Conservation (phyloP, 2,329 filamentous ascomycete genomes). For the Knufia petricola region DNA sequence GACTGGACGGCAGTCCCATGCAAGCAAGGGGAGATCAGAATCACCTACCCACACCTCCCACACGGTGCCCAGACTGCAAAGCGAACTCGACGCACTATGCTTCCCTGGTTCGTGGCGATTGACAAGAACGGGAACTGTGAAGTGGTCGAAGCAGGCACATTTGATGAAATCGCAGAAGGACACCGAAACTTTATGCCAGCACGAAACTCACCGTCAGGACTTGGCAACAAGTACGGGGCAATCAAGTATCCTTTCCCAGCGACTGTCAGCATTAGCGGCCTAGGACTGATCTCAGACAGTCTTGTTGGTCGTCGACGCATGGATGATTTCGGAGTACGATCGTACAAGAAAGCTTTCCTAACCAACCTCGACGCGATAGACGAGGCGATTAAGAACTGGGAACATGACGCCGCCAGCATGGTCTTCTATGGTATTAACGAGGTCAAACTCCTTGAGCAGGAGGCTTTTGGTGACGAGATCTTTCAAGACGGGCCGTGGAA, state of each 20-base stretch:
- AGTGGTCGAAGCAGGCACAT: slow-evolving; percentile 1
- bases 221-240: background rate
- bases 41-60: background rate
- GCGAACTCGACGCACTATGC: background rate
- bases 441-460: too few relatives aligned
- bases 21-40: background rate
- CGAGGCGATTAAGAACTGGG: too few relatives aligned
- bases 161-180: background rate
- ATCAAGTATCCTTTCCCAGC: background rate
- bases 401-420: too few relatives aligned
- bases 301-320: background rate
- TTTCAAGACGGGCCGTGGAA: too few relatives aligned
- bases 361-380: too few relatives aligned
- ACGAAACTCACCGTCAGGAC: background rate
- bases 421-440: too few relatives aligned
- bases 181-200: background rate
- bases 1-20: background rate
- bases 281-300: background rate
- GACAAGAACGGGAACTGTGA: background rate
- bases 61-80: background rate
- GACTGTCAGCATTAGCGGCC: background rate
- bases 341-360: background rate
- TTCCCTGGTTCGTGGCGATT: background rate
- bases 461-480: too few relatives aligned
- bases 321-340: background rate